These are phyloP conservation scores for Lanmaoa pseudosensibilis DNA, from an alignment of 768 basidiomycete genomes.

Conservation along the genomic window DNA sequence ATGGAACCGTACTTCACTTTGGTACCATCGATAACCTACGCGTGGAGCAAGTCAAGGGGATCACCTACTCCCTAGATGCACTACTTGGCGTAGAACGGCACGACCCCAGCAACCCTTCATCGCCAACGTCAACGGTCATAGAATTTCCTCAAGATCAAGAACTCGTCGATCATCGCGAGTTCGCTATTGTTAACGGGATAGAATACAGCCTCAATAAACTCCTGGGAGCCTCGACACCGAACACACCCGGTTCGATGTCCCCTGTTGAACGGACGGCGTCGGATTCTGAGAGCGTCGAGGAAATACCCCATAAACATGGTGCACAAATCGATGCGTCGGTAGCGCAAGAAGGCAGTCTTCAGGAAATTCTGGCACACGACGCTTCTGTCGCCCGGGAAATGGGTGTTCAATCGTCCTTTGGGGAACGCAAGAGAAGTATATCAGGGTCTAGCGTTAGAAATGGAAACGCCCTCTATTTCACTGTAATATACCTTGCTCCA, in stretches of 20 bases:
- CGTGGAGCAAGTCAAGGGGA: constrained; percentile 97
- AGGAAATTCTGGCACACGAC: constrained; percentile 64
- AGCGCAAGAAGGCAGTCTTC: constrained; percentile 48
- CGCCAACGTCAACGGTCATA: constrained; percentile 41
- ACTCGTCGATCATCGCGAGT: constrained; percentile 82
- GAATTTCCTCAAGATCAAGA: constrained; percentile 47
- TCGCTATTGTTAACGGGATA: constrained; percentile 96
- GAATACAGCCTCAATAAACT: constrained; percentile 92
- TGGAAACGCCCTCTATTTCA: constrained; percentile 86
- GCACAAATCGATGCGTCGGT: constrained; percentile 76
- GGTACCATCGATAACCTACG: constrained; percentile 76
- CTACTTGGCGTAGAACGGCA: constrained; percentile 73
- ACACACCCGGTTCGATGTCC: constrained; percentile 41
- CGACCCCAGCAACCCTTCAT: constrained; percentile 42
- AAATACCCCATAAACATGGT: constrained; percentile 57
- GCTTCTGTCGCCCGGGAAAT: constrained; percentile 71
- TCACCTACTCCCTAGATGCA: constrained; percentile 94
- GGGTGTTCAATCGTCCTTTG: constrained; percentile 50
- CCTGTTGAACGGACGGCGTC: constrained; percentile 24
- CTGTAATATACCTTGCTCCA: constrained; percentile 96
- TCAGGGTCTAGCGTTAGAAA: constrained; percentile 56
- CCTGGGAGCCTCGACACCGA: constrained; percentile 54
- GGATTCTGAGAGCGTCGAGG: constrained; percentile 23
- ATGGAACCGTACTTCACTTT: constrained; percentile 90
- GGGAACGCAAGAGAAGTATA: constrained; percentile 34